These are phyloP conservation scores for Populus davidiana DNA, from an alignment of 345 rosid species.

Conservation along the genomic window DNA sequence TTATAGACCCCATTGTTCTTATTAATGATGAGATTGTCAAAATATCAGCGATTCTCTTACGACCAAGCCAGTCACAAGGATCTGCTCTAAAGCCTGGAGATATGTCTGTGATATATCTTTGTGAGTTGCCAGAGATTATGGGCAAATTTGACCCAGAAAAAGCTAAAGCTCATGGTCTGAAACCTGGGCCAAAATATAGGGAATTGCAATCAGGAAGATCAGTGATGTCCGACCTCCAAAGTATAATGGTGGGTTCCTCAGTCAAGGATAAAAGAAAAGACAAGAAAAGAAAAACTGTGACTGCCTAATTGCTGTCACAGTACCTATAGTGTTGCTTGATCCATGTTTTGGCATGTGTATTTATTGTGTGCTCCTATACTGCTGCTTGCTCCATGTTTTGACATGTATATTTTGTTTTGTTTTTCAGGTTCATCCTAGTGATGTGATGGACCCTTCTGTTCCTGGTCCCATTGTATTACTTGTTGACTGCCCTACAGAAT, in stretches of 20 bases:
- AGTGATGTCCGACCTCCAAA: constrained; percentile 64
- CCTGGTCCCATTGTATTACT: constrained; percentile 87
- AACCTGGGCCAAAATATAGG: constrained; percentile 75
- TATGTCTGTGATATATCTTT: constrained; percentile 75
- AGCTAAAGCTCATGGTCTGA: constrained; percentile 78
- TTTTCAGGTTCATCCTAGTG: constrained; percentile 81
- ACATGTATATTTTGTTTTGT: constrained; percentile 6
- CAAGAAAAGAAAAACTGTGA: not conserved
- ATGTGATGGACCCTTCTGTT: constrained; percentile 91
- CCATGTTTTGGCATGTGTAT: no score
- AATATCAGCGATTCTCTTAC: constrained; percentile 71
- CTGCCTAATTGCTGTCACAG: no score
- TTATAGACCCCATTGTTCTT: constrained; percentile 53
- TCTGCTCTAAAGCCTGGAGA: constrained; percentile 59
- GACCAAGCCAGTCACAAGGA: constrained; percentile 35
- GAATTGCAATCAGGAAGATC: constrained; percentile 78
- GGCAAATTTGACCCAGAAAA: constrained; percentile 80
- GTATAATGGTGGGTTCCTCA: constrained; percentile 59
- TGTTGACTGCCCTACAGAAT: constrained; percentile 86
- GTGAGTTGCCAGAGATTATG: constrained; percentile 79
- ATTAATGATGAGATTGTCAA: constrained; percentile 75
- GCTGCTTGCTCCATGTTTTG: not conserved
- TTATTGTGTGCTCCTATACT: not conserved
- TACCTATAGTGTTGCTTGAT: no score
- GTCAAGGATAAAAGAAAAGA: not conserved